Evolutionary conservation across 108 stramenopile genomes (phyloP), one percentile per base, ranked within the genome.

Genomic region (Bacterosira constricta): DNA sequence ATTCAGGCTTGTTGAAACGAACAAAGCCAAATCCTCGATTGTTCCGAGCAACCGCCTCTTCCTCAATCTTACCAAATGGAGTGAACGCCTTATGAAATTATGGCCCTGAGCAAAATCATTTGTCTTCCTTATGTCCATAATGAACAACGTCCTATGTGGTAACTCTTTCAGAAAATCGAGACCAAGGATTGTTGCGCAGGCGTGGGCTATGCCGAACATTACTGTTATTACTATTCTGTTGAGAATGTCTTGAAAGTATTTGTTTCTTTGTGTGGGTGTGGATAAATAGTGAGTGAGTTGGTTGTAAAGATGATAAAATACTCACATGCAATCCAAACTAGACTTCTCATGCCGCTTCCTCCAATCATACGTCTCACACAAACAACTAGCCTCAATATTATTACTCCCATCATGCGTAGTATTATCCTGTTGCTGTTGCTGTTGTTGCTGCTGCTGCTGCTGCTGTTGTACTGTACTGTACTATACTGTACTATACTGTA

Each of bases 101-200:
- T 53, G n/a, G n/a, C n/a, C n/a, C n/a, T 86, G 75, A 1, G 30
- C 53, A 5, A 77, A 42, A 20, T 68, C 73, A 25, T 78, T 85
- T 12, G 81, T 83, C 59, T 92, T 94, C 25, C 89, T 56, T 90
- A 94, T 92, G 13, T 90, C 93, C 0, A 86, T 72, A 21, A 94
- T 67, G 9, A 94, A 76, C 9, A 94, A 52, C 6, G 89, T 86
- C 4, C 80, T 86, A 31, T 83, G n/a, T 21, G 47, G 47, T 5
- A 86, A 86, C 12, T 91, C 66, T n/a, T 66, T 52, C 17, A 88
- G 77, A 10, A 90, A 67, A 39, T 84, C 76, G 45, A 94, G 81
- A 5, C 90, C 89, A 21, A 94, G 76, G n/a, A 94, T 59, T 3
- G 88, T 88, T 13, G 89, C 93, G 52, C 85, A 84, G 44, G 85